A percentile compares a stretch with the other conserved stretches of the same genome.
These are phyloP conservation scores for Boletus sp. DNA, from an alignment of 1,284 basidiomycete genomes.

Conservation along the genomic window DNA sequence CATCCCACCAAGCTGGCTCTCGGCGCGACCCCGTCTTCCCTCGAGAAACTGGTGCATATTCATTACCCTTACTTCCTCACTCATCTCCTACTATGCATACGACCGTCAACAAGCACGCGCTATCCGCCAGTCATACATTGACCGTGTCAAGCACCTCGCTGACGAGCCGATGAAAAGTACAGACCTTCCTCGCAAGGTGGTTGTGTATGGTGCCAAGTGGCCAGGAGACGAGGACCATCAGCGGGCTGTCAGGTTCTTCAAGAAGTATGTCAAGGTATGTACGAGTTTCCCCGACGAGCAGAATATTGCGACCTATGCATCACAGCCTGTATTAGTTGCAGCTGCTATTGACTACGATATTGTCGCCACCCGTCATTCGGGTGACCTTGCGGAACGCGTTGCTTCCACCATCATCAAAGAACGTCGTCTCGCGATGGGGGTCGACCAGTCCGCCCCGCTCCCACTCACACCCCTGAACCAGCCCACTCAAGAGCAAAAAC, in stretches of 20 bases:
- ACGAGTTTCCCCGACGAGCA: not conserved
- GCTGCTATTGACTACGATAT: conserved; percentile 93
- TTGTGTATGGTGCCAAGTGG: conserved; percentile 87
- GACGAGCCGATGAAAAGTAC: conserved; percentile 65
- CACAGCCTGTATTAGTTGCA: conserved; percentile 88
- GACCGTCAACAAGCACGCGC: conserved; percentile 78
- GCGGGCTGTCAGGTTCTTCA: conserved; percentile 83
- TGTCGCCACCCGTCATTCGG: conserved; percentile 78
- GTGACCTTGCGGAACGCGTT: conserved; percentile 77
- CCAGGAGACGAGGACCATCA: conserved; percentile 94
- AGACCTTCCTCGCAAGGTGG: conserved; percentile 78
- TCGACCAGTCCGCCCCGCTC: conserved; percentile 52
- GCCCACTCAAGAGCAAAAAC: conserved; percentile 55
- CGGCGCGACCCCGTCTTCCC: conserved; percentile 77
- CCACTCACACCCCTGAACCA: conserved; percentile 57
- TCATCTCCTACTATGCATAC: conserved; percentile 78
- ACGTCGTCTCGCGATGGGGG: conserved; percentile 58
- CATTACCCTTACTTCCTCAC: conserved; percentile 68
- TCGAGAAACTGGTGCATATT: conserved; percentile 96
- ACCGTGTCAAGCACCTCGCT: conserved; percentile 75
- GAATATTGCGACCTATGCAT: conserved; percentile 6
- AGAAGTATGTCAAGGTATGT: conserved; percentile 93
- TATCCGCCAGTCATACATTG: conserved; percentile 78
- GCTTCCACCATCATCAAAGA: conserved; percentile 69
- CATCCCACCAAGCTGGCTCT: conserved; percentile 71